Percentiles rank a stretch among this genome's conserved stretches.
Conservation (phyloP, 2,329 filamentous ascomycete species). For the Fusarium algeriense region DNA sequence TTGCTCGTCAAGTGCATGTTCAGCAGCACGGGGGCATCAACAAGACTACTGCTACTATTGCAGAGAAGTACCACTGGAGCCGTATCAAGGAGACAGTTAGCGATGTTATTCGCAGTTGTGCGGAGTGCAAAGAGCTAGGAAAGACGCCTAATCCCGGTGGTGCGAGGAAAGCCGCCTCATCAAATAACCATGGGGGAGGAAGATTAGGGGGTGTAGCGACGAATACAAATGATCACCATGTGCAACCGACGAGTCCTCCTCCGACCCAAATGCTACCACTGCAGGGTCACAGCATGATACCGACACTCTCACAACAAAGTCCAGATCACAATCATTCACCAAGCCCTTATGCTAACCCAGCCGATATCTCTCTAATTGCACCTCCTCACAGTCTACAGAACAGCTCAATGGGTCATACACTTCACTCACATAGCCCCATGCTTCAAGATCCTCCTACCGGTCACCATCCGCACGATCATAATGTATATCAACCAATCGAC, state of each 20-base stretch:
- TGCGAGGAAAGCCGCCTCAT: conserved; percentile 36
- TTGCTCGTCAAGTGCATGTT: conserved; percentile 82
- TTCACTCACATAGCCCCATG: conserved; percentile 48
- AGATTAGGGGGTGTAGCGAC: conserved; percentile 14
- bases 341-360: conserved; percentile 61
- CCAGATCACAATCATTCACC: conserved; percentile 44
- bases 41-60: conserved; percentile 95
- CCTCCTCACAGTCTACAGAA: conserved; percentile 55
- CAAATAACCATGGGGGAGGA: conserved; percentile 11
- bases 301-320: conserved; percentile 44
- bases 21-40: conserved; percentile 92
- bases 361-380: conserved; percentile 59
- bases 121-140: conserved; percentile 85
- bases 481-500: conserved; percentile 67
- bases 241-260: conserved; percentile 32
- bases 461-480: conserved; percentile 42
- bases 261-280: conserved; percentile 46
- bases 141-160: conserved; percentile 62
- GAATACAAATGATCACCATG: conserved; percentile 24
- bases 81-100: conserved; percentile 98
- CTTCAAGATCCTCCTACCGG: conserved; percentile 49
- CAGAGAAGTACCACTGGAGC: conserved; percentile 96
- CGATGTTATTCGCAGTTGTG: conserved; percentile 91
- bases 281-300: conserved; percentile 48
- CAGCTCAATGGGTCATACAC: conserved; percentile 43